Evolutionary conservation across 225 moss, liverwort and hornwort species (phyloP).

Genomic region (Bryoerythrophyllum caledonicum): DNA sequence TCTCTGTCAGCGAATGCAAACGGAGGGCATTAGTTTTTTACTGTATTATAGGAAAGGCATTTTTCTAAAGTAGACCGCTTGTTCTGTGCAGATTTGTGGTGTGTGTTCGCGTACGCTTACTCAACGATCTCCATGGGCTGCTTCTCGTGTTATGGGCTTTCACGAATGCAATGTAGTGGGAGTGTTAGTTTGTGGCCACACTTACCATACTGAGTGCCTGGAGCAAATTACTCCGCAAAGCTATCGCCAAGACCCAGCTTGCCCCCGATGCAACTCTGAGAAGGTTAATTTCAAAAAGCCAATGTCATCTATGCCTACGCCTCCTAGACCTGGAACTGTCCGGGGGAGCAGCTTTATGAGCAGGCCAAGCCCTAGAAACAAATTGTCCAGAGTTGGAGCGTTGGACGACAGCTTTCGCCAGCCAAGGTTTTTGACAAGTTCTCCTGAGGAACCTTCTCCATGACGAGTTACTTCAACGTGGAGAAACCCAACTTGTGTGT

Average conservation of each 20-base stretch:
- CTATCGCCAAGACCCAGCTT: slow-evolving; percentile 62
- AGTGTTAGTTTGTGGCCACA: slow-evolving; percentile 69
- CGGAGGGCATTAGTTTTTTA: not conserved
- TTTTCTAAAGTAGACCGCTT: not conserved
- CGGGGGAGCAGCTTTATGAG: slow-evolving; percentile 28
- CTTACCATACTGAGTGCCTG: slow-evolving; percentile 71
- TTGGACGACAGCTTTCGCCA: slow-evolving; percentile 45
- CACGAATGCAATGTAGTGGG: slow-evolving; percentile 64
- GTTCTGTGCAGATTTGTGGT: slow-evolving; percentile 49
- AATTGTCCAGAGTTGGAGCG: slow-evolving; percentile 64
- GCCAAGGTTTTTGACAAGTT: slow-evolving; percentile 29
- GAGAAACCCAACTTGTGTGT: slow-evolving; percentile 22
- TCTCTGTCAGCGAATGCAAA: not conserved
- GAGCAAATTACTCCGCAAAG: slow-evolving; percentile 58
- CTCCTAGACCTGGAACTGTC: slow-evolving; percentile 28
- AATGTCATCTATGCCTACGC: slow-evolving; percentile 22
- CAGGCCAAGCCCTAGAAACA: slow-evolving; percentile 57
- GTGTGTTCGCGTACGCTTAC: slow-evolving; percentile 53
- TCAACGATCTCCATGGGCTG: slow-evolving; percentile 64
- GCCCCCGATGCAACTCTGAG: slow-evolving; percentile 49
- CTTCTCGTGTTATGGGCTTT: slow-evolving; percentile 58
- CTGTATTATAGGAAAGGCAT: not conserved
- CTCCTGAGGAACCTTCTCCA: slow-evolving; percentile 42
- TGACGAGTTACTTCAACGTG: slow-evolving; percentile 41
- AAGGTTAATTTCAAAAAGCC: slow-evolving; percentile 27